Conservation (phyloP, 805 yeast genomes). For the Komagataella kurtzmanii region DNA sequence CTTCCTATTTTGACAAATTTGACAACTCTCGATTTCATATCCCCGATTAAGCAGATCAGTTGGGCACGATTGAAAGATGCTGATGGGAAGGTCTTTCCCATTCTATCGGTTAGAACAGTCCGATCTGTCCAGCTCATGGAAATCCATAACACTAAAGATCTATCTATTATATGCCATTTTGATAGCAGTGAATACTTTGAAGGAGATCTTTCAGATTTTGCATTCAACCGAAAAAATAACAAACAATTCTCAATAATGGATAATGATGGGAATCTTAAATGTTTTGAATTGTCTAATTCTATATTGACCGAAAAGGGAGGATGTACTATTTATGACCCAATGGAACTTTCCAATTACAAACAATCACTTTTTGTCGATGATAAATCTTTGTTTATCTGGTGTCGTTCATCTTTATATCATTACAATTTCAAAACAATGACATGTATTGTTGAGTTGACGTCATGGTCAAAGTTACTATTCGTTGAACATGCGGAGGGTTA, state of each 20-base stretch:
- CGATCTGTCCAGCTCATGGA: background rate
- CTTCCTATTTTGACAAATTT: background rate
- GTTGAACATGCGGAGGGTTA: constrained; percentile 18
- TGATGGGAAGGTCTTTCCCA: background rate
- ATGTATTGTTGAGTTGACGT: constrained; percentile 31
- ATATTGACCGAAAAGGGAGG: background rate
- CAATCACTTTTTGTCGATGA: constrained; percentile 24
- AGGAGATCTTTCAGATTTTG: constrained; percentile 12
- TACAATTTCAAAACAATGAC: constrained; percentile 18
- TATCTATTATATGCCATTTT: background rate
- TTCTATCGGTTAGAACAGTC: background rate
- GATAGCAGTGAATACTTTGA: background rate
- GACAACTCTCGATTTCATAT: background rate
- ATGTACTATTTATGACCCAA: constrained; percentile 19
- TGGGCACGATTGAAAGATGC: background rate
- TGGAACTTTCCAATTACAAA: constrained; percentile 45
- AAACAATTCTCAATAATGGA: constrained; percentile 31
- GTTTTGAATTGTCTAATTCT: constrained; percentile 15
- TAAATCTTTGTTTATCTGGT: constrained; percentile 18
- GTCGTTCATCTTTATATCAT: constrained; percentile 29
- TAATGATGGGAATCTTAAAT: constrained; percentile 35
- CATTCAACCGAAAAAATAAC: constrained; percentile 28
- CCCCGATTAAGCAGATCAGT: background rate
- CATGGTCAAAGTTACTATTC: constrained; percentile 41
- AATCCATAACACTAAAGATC: background rate